Evolutionary conservation across 164 flowering plant genomes (phyloP).

Genomic region (Santalum album): DNA sequence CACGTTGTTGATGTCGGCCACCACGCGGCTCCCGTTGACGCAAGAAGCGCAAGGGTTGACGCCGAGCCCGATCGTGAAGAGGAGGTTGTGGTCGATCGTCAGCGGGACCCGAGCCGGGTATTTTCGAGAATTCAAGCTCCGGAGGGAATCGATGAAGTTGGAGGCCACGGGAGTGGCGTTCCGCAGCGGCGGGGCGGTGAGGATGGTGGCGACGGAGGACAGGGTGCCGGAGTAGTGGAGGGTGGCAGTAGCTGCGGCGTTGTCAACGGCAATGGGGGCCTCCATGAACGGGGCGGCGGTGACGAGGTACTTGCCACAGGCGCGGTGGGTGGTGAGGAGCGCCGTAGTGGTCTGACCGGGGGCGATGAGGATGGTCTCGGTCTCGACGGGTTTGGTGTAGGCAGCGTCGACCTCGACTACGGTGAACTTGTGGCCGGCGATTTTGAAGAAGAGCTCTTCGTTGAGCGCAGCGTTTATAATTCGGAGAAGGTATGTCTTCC

Average conservation of each 20-base stretch:
- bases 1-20: constrained; percentile 43
- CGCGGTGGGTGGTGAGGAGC: constrained; percentile 20
- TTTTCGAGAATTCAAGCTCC: constrained; percentile 31
- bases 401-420: too few species aligned
- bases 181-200: constrained; percentile 25
- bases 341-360: constrained; percentile 59
- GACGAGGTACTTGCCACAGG: constrained; percentile 24
- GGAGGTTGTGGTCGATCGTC: constrained; percentile 28
- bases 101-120: constrained; percentile 39
- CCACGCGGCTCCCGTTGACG: constrained; percentile 25
- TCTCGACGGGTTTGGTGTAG: too few species aligned
- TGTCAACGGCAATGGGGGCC: constrained; percentile 35
- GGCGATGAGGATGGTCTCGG: constrained; percentile 32
- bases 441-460: too few species aligned
- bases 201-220: constrained; percentile 9
- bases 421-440: too few species aligned
- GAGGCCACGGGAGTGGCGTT: constrained; percentile 32
- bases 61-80: constrained; percentile 50
- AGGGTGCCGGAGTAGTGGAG: constrained; percentile 24
- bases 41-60: constrained; percentile 39
- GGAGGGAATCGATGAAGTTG: constrained; percentile 23
- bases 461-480: too few species aligned
- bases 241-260: constrained; percentile 37
- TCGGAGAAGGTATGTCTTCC: too few species aligned
- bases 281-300: constrained; percentile 40